Base-by-base conservation (phyloP, 1,284 basidiomycete species). In the Takashimella tepidaria region DNA sequence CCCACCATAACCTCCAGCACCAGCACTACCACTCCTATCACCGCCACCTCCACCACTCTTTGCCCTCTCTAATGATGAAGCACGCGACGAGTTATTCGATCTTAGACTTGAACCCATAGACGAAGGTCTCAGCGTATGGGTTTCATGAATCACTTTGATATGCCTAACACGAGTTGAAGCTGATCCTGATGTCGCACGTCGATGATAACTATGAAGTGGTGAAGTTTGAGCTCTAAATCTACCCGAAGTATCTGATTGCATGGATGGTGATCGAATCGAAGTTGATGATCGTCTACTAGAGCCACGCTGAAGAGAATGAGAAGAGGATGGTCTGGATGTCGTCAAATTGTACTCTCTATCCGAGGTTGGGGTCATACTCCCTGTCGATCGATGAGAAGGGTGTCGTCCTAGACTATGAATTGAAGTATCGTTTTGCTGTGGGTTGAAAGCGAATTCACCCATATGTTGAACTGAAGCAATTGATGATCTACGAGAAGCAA, bases 401-500 rank as follows among this genome's bases (percentile, higher is more conserved):
- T 74, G 67, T 6, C 73, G 66, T n/a, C 59, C 50, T 5, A 71
- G 59, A 1, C 64, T 59, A 12, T 58, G 45, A 25, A 61, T 57
- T 21, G 68, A 49, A 2, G 59, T 56, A 5, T 69, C 68, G 16
- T 16, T 16, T 37, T 16, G 10, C 26, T 64, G 59, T 4, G 64
- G 49, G 42, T 65, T 64, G 49, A 72, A 66, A 4, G 62, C 59
- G 2, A 60, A 51, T 42, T 61, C 62, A 16, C 59, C 53, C 3
- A 72, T 55, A 11, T 70, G 66, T n/a, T n/a, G n/a, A 0, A 70
- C 54, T 1, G 74, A 76, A 1, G 67, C 63, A 11, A 74, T 58
- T 0, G 73, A 76, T 1, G 72, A 75, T 21, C 72, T 61, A n/a
- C 72, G 66, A 3, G 72, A 75, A 57, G 75, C 76, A 41, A 75